Evolutionary conservation across 1,139 yeast genomes (phyloP).

Genomic region (Pichia sp.): DNA sequence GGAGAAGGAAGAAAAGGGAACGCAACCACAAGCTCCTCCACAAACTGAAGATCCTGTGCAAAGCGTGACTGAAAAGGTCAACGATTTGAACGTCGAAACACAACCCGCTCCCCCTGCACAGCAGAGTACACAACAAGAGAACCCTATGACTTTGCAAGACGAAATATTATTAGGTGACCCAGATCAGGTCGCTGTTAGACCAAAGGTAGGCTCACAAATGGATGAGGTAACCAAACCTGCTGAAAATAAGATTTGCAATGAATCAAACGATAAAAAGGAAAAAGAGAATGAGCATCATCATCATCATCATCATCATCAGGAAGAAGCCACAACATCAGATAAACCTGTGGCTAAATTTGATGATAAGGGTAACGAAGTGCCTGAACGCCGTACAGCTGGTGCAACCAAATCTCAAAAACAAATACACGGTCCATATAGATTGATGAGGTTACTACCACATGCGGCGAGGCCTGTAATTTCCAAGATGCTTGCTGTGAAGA

Average conservation of each 20-base stretch:
- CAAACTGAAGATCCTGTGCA: not conserved
- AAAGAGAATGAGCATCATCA: conserved; percentile 7
- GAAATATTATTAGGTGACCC: conserved; percentile 23
- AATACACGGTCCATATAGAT: conserved; percentile 78
- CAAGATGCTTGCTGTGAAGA: conserved; percentile 70
- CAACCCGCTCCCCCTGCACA: not conserved
- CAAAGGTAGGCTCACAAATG: conserved; percentile 8
- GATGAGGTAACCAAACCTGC: not conserved
- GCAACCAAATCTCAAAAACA: conserved; percentile 30
- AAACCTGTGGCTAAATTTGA: conserved; percentile 1
- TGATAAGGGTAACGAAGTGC: conserved; percentile 19
- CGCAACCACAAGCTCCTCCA: not conserved
- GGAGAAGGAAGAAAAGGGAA: conserved; percentile 18
- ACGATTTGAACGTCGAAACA: not conserved
- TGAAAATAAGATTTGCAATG: not conserved
- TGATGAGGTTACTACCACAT: conserved; percentile 85
- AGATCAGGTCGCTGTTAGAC: conserved; percentile 23
- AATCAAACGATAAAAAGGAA: not conserved
- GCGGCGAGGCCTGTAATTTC: conserved; percentile 85
- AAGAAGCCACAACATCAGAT: not conserved
- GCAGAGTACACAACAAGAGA: conserved; percentile 1
- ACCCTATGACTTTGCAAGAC: conserved; percentile 10
- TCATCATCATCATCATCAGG: conserved; percentile 13
- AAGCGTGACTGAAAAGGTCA: not conserved
- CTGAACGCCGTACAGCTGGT: conserved; percentile 32